A percentile compares a stretch with the other conserved stretches of the same genome.
These are phyloP conservation scores for Lasiodiplodia sp. DNA, from an alignment of 2,329 filamentous ascomycete genomes.

Conservation along the genomic window DNA sequence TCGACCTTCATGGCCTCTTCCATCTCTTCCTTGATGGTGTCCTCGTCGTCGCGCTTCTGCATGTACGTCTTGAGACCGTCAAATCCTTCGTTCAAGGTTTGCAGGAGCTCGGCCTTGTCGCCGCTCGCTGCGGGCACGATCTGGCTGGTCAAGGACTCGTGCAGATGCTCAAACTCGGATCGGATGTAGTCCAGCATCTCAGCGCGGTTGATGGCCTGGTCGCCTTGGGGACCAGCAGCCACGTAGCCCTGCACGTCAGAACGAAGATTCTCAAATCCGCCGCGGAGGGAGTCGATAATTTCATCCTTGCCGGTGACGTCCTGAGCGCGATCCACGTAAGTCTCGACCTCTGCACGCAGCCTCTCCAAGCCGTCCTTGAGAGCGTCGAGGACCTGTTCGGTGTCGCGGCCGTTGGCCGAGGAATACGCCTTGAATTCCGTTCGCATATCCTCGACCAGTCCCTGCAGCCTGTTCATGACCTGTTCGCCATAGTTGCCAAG, in stretches of 20 bases:
- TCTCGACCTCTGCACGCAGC: slow-evolving; percentile 80
- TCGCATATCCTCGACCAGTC: slow-evolving; percentile 67
- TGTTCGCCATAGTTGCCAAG: slow-evolving; percentile 64
- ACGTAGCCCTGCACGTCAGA: slow-evolving; percentile 63
- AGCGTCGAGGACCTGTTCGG: slow-evolving; percentile 86
- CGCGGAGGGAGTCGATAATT: slow-evolving; percentile 72
- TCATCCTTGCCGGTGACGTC: slow-evolving; percentile 78
- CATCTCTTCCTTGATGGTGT: slow-evolving; percentile 53
- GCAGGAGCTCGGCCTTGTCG: slow-evolving; percentile 49
- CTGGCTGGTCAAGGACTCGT: slow-evolving; percentile 63
- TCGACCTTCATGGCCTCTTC: slow-evolving; percentile 80
- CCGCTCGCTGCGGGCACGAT: slow-evolving; percentile 39
- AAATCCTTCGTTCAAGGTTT: slow-evolving; percentile 49
- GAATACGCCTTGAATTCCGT: slow-evolving; percentile 79
- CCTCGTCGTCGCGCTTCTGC: slow-evolving; percentile 44
- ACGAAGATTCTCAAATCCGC: slow-evolving; percentile 70
- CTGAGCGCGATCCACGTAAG: slow-evolving; percentile 76
- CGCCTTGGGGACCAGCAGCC: slow-evolving; percentile 51
- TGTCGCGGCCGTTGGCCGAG: slow-evolving; percentile 78
- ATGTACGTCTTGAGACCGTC: slow-evolving; percentile 51
- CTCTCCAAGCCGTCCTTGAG: slow-evolving; percentile 87
- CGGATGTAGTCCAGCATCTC: slow-evolving; percentile 60
- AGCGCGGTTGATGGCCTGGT: slow-evolving; percentile 49
- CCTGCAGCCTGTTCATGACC: slow-evolving; percentile 66
- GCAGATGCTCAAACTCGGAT: slow-evolving; percentile 67